Evolutionary conservation across 2,329 filamentous ascomycete species (phyloP).

Genomic region (Talaromyces marneffei): DNA sequence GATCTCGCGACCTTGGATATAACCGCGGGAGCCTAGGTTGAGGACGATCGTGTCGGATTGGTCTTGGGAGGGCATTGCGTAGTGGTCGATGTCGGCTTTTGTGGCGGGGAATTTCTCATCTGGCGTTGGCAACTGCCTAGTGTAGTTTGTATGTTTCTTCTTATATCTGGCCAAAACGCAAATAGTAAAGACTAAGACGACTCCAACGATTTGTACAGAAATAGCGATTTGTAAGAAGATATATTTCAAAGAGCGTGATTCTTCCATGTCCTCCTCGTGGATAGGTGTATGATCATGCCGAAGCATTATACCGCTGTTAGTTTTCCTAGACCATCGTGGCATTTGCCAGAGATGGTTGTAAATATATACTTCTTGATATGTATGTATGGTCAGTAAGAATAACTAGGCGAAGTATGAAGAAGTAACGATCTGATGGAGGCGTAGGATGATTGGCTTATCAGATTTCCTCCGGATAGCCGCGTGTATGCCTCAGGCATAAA

Average conservation of each 20-base stretch:
- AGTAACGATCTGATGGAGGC: not conserved
- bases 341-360: not conserved
- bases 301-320: not conserved
- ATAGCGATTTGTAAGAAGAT: not conserved
- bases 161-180: not conserved
- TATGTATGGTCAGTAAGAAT: not conserved
- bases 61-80: not conserved
- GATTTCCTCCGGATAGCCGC: not conserved
- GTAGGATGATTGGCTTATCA: not conserved
- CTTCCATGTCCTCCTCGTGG: not conserved
- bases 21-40: conserved; percentile 37
- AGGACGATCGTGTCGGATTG: not conserved
- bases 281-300: not conserved
- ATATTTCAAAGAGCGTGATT: not conserved
- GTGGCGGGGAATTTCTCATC: not conserved
- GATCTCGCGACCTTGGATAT: conserved; percentile 47
- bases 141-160: not conserved
- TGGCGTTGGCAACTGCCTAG: not conserved
- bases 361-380: not conserved
- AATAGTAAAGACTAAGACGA: not conserved
- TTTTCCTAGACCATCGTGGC: not conserved
- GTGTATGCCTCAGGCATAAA: not conserved
- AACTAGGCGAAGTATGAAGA: not conserved
- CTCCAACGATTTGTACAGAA: not conserved
- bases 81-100: not conserved